Evolutionary conservation across 176 grass and related monocot species (phyloP).

Genomic region (Zea mays): DNA sequence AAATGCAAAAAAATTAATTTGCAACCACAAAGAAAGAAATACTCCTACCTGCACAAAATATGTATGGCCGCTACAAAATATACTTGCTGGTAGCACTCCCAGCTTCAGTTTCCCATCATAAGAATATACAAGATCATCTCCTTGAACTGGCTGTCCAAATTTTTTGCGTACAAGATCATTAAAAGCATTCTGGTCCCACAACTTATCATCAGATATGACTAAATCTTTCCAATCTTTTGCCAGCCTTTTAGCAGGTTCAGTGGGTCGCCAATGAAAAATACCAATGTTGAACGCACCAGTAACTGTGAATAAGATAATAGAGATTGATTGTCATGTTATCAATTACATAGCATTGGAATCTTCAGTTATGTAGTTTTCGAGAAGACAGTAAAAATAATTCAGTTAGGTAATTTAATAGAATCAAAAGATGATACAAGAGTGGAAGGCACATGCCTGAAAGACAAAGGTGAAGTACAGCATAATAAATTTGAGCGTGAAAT

Average conservation of each 20-base stretch:
- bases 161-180: conserved; percentile 77
- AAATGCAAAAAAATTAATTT: conserved; percentile 16
- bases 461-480: neutral
- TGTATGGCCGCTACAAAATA: conserved; percentile 98
- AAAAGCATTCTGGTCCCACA: conserved; percentile 96
- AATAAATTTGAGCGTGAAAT: neutral
- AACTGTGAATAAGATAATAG: conserved; percentile 51
- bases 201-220: conserved; percentile 71
- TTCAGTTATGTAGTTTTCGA: neutral
- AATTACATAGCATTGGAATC: neutral
- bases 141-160: conserved; percentile 67
- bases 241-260: conserved; percentile 76
- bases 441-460: neutral
- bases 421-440: neutral
- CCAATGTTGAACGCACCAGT: conserved; percentile 89
- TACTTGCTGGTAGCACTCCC: conserved; percentile 91
- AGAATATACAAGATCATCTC: conserved; percentile 74
- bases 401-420: neutral
- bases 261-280: conserved; percentile 96
- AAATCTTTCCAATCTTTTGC: conserved; percentile 93
- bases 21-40: conserved; percentile 30
- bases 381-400: neutral
- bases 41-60: conserved; percentile 90
- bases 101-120: conserved; percentile 91
- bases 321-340: neutral